Evolutionary conservation across 2,329 filamentous ascomycete species (phyloP), one percentile per base, ranked within the genome.

Genomic region (Ophiostoma fasciatum): DNA sequence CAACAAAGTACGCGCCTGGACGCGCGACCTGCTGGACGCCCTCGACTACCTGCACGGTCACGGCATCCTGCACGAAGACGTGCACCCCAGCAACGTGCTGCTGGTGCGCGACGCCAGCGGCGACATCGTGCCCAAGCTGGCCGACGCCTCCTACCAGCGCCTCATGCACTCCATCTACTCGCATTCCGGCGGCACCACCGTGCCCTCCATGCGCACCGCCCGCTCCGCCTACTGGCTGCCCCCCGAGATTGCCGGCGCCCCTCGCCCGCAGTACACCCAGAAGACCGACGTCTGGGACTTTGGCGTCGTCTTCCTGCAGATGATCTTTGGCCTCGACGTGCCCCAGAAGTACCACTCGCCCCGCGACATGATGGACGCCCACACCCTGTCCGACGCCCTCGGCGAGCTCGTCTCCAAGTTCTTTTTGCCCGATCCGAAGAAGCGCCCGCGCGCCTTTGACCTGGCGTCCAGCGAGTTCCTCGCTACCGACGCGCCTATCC

Each of bases 281-380:
- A 94, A 94, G 54, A 83, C 84, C 0, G 90, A 96, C 53, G 73
- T 96, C 8, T 98, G 90, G 90, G 82, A 94, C 46, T 75, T 98
- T 48, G 90, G 90, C 5, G 74, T 94, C 21, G 71, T 94, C 5
- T 82, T 94, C 47, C 57, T 94, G 27, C 88, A 98, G 53, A 94
- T 96, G 84, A 71, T 90, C 4, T 88, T 94, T 53, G 90, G 90
- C 3, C 64, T 84, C 23, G 74, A 84, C 45, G 71, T 84, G 7
- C 64, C 80, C 14, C 68, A 78, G 40, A 80, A 77, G 40, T 88
- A 90, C 54, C 76, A 77, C 13, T 92, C 84, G 1, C 87, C 88
- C 1, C 72, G 70, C 38, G 72, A 74, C 28, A 58, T 94, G 35
- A 76, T 83, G 51, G 74, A 78, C 11, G 74, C 74, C 1, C 59